These are phyloP conservation scores for Paragyromitra xinjiangensis DNA, from an alignment of 495 filamentous ascomycete species.

Conservation along the genomic window DNA sequence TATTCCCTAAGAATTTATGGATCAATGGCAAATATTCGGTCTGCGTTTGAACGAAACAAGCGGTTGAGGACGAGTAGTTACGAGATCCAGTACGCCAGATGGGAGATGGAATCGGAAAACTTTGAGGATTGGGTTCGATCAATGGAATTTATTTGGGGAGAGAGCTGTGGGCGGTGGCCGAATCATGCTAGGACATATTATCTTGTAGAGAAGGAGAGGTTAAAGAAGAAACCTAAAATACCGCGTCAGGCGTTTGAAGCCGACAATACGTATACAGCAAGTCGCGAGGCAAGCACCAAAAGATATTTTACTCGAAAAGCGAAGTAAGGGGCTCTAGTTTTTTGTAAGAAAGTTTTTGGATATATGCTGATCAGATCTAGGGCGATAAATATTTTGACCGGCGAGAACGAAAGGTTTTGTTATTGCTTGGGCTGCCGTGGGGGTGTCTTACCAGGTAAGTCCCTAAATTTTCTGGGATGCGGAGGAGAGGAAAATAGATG, in stretches of 20 bases:
- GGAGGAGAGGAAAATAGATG: neutral
- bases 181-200: neutral
- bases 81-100: slow-evolving; percentile 4
- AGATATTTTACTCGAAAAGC: slow-evolving; percentile 24
- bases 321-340: slow-evolving; percentile 1
- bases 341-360: neutral
- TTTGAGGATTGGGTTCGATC: slow-evolving; percentile 12
- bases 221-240: slow-evolving; percentile 29
- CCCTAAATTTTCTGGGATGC: neutral
- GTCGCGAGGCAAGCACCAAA: slow-evolving; percentile 12
- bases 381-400: slow-evolving; percentile 17
- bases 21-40: slow-evolving; percentile 6
- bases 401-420: slow-evolving; percentile 20
- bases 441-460: slow-evolving; percentile 9
- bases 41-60: slow-evolving; percentile 17
- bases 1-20: slow-evolving; percentile 13
- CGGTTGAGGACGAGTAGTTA: slow-evolving; percentile 21
- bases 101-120: neutral
- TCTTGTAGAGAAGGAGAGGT: neutral
- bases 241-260: slow-evolving; percentile 32
- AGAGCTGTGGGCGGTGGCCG: neutral
- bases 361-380: neutral
- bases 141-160: neutral
- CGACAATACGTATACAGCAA: slow-evolving; percentile 9
- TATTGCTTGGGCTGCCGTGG: slow-evolving; percentile 35